These are phyloP conservation scores for Ganoderma boninense DNA, from an alignment of 1,284 basidiomycete species.

Conservation along the genomic window DNA sequence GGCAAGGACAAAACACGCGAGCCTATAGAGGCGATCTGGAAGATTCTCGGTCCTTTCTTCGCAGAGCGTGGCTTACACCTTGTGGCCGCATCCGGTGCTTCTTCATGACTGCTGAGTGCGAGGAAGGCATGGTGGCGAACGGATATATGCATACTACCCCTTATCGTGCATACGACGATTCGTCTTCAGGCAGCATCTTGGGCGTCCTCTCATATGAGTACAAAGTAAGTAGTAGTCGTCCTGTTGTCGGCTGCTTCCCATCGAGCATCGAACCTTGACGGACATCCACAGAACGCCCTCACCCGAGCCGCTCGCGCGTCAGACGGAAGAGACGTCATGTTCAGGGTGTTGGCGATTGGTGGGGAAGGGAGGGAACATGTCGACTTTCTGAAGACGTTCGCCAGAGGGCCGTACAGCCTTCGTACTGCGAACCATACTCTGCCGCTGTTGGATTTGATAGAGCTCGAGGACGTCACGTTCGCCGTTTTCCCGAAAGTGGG, in stretches of 20 bases:
- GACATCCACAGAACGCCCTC: not conserved
- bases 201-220: not conserved
- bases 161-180: not conserved
- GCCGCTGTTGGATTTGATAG: slow-evolving; percentile 37
- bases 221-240: not conserved
- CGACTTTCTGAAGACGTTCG: slow-evolving; percentile 6
- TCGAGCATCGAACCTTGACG: not conserved
- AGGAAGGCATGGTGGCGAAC: not conserved
- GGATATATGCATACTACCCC: not conserved
- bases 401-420: slow-evolving; percentile 6
- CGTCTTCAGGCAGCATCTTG: not conserved
- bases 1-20: not conserved
- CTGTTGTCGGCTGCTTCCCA: too few relatives aligned
- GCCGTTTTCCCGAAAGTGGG: slow-evolving; percentile 41
- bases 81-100: not conserved
- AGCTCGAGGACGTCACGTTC: slow-evolving; percentile 41
- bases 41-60: not conserved
- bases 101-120: not conserved
- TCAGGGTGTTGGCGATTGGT: slow-evolving; percentile 9
- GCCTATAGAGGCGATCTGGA: not conserved
- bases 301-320: slow-evolving; percentile 3
- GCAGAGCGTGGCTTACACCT: slow-evolving; percentile 1
- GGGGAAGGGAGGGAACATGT: slow-evolving; percentile 9
- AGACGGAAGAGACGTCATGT: slow-evolving; percentile 8
- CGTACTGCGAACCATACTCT: slow-evolving; percentile 18